Evolutionary conservation across 2,329 filamentous ascomycete genomes (phyloP).

Genomic region (Fusarium sp.): DNA sequence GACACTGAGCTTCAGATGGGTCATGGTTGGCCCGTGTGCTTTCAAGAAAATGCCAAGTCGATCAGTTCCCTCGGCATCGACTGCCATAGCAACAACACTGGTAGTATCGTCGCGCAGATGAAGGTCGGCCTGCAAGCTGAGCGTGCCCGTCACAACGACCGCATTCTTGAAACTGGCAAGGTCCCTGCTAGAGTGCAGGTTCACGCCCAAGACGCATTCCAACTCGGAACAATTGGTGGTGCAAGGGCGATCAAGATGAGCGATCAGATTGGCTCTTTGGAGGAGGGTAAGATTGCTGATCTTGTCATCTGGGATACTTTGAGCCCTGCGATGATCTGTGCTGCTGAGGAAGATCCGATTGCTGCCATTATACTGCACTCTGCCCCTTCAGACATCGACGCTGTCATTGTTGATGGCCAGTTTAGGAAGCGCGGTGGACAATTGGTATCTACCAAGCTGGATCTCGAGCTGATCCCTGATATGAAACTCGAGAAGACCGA

Average conservation of each 20-base stretch:
- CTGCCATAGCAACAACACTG: constrained; percentile 15
- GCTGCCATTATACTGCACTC: constrained; percentile 17
- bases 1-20: constrained; percentile 22
- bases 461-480: neutral
- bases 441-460: neutral
- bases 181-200: neutral
- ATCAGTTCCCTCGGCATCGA: constrained; percentile 9
- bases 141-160: neutral
- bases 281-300: constrained; percentile 14
- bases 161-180: neutral
- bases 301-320: constrained; percentile 9
- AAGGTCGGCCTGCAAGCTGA: constrained; percentile 9
- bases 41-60: constrained; percentile 7
- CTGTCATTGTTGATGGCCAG: constrained; percentile 13
- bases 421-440: constrained; percentile 10
- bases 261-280: neutral
- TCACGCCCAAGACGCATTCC: constrained; percentile 1
- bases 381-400: neutral
- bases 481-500: neutral
- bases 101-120: constrained; percentile 8
- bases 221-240: constrained; percentile 5
- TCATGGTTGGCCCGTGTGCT: constrained; percentile 17
- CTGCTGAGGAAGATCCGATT: constrained; percentile 5
- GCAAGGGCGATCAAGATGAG: constrained; percentile 9
- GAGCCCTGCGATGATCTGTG: constrained; percentile 13